phyloP scores from a whole-genome alignment of 2,329 filamentous ascomycete species.

The Ploettnerulaceae sp. region DNA sequence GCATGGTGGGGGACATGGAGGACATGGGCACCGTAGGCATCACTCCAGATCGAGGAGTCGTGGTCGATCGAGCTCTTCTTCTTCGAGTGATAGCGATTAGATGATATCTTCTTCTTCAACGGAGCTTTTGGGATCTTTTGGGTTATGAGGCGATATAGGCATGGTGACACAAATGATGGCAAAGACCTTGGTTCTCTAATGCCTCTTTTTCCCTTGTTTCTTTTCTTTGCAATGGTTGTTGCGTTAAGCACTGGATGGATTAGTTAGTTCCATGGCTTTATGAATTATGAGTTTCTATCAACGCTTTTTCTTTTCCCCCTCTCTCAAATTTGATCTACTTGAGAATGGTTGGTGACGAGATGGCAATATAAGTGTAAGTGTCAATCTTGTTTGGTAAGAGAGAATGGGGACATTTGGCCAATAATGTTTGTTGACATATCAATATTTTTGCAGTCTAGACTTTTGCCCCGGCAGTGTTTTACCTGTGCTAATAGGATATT shows the following conservation, averaged over 20 bases:
- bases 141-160: not conserved
- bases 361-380: no score
- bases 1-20: constrained; percentile 6
- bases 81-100: constrained; percentile 23
- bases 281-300: not conserved
- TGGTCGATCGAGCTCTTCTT: constrained; percentile 9
- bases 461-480: no score
- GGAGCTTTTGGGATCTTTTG: not conserved
- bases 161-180: not conserved
- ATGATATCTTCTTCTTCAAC: not conserved
- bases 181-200: not conserved
- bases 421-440: no score
- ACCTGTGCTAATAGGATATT: no score
- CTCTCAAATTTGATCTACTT: no score
- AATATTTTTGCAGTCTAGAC: no score
- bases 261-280: not conserved
- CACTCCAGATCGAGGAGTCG: constrained; percentile 20
- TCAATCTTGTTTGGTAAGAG: no score
- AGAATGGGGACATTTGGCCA: no score
- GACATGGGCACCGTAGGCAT: constrained; percentile 14
- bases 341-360: no score
- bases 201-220: not conserved
- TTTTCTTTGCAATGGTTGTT: not conserved
- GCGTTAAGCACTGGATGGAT: not conserved
- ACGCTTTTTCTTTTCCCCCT: not conserved